These are phyloP conservation scores for Plasmodium inui DNA, from an alignment of 169 alveolate species.

Conservation along the genomic window DNA sequence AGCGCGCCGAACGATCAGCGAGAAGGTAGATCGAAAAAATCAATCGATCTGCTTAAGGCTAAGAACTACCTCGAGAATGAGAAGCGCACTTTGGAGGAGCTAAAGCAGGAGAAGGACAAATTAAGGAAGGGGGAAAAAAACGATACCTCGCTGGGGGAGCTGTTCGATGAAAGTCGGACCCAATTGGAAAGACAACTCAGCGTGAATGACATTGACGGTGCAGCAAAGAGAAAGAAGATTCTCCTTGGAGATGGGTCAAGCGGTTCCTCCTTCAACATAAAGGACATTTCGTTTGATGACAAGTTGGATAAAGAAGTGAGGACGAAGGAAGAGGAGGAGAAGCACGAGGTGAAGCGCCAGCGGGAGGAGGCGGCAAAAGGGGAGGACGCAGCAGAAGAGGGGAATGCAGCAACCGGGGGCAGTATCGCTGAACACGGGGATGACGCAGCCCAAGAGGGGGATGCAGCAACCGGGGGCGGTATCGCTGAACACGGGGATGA, in stretches of 20 bases:
- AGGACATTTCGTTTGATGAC: slow-evolving; percentile 14
- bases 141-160: background rate
- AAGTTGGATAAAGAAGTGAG: slow-evolving; percentile 19
- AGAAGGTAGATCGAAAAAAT: background rate
- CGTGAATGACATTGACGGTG: background rate
- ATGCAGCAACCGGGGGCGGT: background rate
- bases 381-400: background rate
- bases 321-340: background rate
- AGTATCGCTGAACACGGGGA: background rate
- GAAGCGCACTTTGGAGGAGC: slow-evolving; percentile 44
- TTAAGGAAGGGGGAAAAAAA: background rate
- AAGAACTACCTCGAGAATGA: slow-evolving; percentile 52
- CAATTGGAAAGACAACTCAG: slow-evolving; percentile 8
- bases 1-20: too few relatives aligned
- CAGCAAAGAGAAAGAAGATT: background rate
- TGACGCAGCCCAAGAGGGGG: background rate
- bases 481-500: background rate
- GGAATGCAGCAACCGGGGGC: background rate
- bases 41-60: slow-evolving; percentile 18
- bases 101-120: slow-evolving; percentile 16
- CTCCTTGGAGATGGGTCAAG: background rate
- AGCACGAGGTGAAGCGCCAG: background rate
- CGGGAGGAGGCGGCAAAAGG: background rate
- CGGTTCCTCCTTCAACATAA: slow-evolving; percentile 37
- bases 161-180: slow-evolving; percentile 7